Evolutionary conservation across 768 basidiomycete species (phyloP), one percentile per base, ranked within the genome.

Genomic region (Agaricus blazei): DNA sequence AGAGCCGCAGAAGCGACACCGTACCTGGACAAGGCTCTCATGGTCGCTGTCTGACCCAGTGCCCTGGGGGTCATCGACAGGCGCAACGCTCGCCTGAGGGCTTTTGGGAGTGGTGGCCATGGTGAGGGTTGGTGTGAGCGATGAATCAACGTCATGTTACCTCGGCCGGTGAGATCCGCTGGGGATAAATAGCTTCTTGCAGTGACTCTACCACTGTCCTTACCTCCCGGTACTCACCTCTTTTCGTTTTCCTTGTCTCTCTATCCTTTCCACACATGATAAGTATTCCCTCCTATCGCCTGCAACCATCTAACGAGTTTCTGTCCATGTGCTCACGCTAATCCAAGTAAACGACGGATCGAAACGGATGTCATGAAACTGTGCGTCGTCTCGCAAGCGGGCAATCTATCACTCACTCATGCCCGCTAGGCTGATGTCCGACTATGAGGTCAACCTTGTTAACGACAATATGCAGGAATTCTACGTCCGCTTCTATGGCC

Each of bases 291-390:
- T 23, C 29, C 19, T 31, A 34, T 50, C 23, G 14, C 5, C 6
- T 26, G 15, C 14, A 44, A 36, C 26, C 28, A 42, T 23, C 42
- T 53, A 60, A 51, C 59, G 56, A 69, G 48, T 58, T 51, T 60
- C 56, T 45, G 58, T n/a, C 53, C 44, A 63, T 34, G 59, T 70
- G 61, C 72, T 59, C 72, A 90, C 90, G 84, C 87, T 66, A 85
- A 87, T 64, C 87, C 91, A 59, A 77, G 75, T 71, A 97, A 91
- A 72, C 89, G 96, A 58, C 88, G 96, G 58, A 95, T 97, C 70
- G 96, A 98, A 72, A 98, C 94, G 48, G 97, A 99, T 78, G 96
- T 99, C 51, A 97, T 98, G 96, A 98, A 98, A 77, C 76, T 99
- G 96, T 96, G 68, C 67, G 83, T 62, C 34, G 24, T 48, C 40